Evolutionary conservation across 345 rosid species (phyloP).

Genomic region (Lepidium africanum): DNA sequence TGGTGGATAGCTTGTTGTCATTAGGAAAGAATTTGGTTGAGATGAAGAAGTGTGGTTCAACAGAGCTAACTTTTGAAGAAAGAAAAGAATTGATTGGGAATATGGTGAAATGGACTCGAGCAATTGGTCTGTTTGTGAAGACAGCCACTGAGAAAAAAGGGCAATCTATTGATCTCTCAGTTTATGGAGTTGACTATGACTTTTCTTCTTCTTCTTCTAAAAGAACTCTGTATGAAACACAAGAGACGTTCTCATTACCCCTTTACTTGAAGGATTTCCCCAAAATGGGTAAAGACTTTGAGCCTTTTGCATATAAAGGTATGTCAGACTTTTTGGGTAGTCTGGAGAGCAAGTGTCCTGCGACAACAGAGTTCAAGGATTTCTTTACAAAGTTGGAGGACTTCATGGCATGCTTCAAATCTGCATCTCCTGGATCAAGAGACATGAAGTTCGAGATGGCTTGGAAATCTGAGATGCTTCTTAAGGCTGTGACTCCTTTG

Average conservation of each 20-base stretch:
- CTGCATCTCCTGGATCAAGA: neutral
- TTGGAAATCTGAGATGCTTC: neutral
- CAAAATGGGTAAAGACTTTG: neutral
- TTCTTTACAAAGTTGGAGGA: neutral
- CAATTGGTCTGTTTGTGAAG: neutral
- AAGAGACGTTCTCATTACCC: neutral
- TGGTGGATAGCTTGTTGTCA: conserved; percentile 3
- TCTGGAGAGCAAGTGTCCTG: neutral
- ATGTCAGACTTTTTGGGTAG: neutral
- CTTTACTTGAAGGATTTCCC: neutral
- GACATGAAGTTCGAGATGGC: neutral
- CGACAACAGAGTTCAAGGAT: neutral
- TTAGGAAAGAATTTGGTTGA: neutral
- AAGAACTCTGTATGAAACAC: neutral
- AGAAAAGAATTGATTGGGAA: neutral
- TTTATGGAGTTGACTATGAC: conserved; percentile 15
- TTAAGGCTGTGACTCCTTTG: neutral
- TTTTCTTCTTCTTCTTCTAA: neutral
- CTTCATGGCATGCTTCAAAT: neutral
- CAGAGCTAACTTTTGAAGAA: conserved; percentile 9
- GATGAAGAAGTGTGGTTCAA: neutral
- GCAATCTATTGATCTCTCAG: conserved; percentile 5
- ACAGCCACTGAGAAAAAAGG: conserved; percentile 3
- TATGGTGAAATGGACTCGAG: conserved; percentile 9
- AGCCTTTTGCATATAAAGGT: neutral